Conservation (phyloP, 352 stramenopile genomes). For the Pelagophyceae sp. region DNA sequence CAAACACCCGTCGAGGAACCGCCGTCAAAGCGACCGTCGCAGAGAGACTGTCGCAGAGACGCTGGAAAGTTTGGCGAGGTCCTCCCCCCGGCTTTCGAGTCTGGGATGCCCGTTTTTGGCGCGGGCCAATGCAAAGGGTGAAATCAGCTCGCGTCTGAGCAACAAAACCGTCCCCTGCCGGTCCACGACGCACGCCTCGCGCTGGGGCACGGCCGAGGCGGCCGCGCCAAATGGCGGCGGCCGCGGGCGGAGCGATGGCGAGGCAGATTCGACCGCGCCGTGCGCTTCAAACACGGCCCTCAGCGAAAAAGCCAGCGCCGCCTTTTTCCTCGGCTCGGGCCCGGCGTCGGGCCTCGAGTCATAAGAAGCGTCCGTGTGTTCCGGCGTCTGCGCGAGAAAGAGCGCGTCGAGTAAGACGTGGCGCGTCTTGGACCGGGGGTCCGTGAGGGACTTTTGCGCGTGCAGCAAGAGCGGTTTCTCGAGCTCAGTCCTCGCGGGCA, state of each 20-base stretch:
- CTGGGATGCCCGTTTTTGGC: no score
- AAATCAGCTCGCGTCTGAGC: no score
- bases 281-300: not conserved
- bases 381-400: constrained; percentile 2
- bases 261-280: not conserved
- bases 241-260: not conserved
- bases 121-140: no score
- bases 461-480: not conserved
- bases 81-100: no score
- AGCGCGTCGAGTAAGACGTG: not conserved
- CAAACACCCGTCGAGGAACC: no score
- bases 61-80: no score
- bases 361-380: not conserved
- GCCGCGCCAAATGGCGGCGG: not conserved
- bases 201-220: not conserved
- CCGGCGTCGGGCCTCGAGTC: not conserved
- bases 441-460: not conserved
- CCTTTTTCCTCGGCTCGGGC: no score
- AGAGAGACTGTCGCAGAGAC: no score
- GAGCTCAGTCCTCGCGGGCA: not conserved
- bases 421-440: not conserved
- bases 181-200: not conserved
- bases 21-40: no score
- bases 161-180: not conserved
- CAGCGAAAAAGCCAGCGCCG: not conserved